Base-by-base conservation (phyloP, 1,139 yeast genomes). In the Meyerozyma carpophila region DNA sequence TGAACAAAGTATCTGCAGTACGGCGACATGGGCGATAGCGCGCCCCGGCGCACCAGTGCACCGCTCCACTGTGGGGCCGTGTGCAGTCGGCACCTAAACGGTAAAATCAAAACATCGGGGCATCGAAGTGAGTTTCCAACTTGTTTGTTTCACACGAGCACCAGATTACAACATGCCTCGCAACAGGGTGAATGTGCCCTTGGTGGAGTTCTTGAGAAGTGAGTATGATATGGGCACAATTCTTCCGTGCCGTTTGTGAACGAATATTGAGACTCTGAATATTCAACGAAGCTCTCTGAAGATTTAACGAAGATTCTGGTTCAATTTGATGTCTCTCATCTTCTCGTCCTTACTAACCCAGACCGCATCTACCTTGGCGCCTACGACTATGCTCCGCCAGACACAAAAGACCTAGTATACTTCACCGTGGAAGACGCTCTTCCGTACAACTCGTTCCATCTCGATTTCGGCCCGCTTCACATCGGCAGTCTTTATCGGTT, bases 401-500 rank as follows among this genome's bases (percentile, higher is more conserved):
- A 88, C 59, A 84, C 93, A 0, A 78, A 75, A 21, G 84, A 84
- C 38, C 68, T 83, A 39, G 95, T 88, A 1, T 87, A 85, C 63
- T 91, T 93, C 66, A 89, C 98, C 0, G 87, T 93, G 3, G 98
- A 93, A 58, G 95, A 91, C 54, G 82, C 91, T 1, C 75, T 93
- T 42, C 94, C 95, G 5, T 93, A 93, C 63, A 93, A 93, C 60
- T 77, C 95, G 11, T 93, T 93, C 68, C 96, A 93, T 62, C 77
- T 91, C 52, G 98, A 93, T 63, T 93, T 93, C 65, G 98, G 98
- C 37, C 98, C 98, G 1, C 70, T 93, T 50, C 95, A 93, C 58
- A 82, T 93, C 44, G 98, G 97, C 1, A 95, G 86, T 62, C 70
- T 93, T 47, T 93, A 93, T 66, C 76, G 98, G 44, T 93, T 93